These are phyloP conservation scores for Ophiosphaerella korrae DNA, from an alignment of 2,329 filamentous ascomycete genomes.

Conservation along the genomic window DNA sequence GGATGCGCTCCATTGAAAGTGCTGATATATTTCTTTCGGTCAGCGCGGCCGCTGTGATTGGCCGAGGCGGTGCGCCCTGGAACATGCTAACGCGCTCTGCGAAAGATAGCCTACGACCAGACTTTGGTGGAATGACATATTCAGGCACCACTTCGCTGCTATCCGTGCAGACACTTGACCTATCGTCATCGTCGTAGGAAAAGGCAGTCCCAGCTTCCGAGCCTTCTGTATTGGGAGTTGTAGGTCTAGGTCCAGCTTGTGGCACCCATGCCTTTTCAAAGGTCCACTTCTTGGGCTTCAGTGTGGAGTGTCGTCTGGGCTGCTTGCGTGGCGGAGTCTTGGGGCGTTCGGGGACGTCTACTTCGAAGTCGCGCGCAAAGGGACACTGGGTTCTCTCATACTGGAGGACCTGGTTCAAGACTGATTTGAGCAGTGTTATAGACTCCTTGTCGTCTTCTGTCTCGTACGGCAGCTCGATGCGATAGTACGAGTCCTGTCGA, in stretches of 20 bases:
- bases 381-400: conserved; percentile 90
- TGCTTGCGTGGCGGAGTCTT: conserved; percentile 59
- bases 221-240: conserved; percentile 34
- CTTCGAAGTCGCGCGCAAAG: conserved; percentile 76
- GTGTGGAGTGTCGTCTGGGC: conserved; percentile 63
- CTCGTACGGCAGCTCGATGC: conserved; percentile 79
- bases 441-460: conserved; percentile 67
- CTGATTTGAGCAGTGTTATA: conserved; percentile 70
- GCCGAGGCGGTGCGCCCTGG: conserved; percentile 34
- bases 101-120: conserved; percentile 29
- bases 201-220: conserved; percentile 39
- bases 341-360: conserved; percentile 72
- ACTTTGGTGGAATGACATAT: conserved; percentile 16
- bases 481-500: conserved; percentile 82
- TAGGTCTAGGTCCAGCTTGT: conserved; percentile 44
- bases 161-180: conserved; percentile 41
- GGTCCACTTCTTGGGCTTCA: conserved; percentile 57
- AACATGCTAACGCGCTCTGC: conserved; percentile 40
- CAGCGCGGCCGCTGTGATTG: conserved; percentile 31
- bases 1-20: conserved; percentile 24
- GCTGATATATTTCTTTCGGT: not conserved
- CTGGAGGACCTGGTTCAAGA: conserved; percentile 73
- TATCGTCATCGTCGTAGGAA: conserved; percentile 43
- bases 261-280: conserved; percentile 55
- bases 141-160: conserved; percentile 32